A percentile compares a stretch with the other conserved stretches of the same genome.
phyloP scores from a whole-genome alignment of 345 rosid species.

The Citrus mangshanensis region DNA sequence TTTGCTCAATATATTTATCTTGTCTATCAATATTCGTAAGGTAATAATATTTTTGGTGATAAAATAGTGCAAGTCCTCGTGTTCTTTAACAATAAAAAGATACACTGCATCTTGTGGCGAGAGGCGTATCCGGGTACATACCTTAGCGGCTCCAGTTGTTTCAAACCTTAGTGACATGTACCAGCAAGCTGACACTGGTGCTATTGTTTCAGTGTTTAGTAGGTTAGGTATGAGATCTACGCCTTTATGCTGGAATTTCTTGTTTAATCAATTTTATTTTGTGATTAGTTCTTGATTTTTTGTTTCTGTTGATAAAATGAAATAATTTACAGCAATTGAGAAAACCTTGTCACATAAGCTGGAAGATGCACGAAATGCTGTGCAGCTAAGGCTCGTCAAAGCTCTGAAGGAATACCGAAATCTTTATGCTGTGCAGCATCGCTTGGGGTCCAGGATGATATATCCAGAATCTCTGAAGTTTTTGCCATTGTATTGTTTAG shows the following conservation, averaged over 20 bases:
- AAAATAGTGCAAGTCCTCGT: background rate
- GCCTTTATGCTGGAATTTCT: slow-evolving; percentile 5
- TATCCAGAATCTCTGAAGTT: slow-evolving; percentile 90
- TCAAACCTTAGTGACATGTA: slow-evolving; percentile 96
- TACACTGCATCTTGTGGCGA: slow-evolving; percentile 99
- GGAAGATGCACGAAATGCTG: slow-evolving; percentile 81
- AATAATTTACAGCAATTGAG: slow-evolving; percentile 76
- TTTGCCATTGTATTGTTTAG: slow-evolving; percentile 80
- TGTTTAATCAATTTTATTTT: slow-evolving; percentile 18
- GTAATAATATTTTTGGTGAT: background rate
- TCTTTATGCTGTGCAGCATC: slow-evolving; percentile 92
- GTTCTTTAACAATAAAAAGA: slow-evolving; percentile 61
- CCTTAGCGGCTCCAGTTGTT: slow-evolving; percentile 87
- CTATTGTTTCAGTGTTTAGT: slow-evolving; percentile 75
- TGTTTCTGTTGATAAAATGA: slow-evolving; percentile 17
- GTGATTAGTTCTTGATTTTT: background rate
- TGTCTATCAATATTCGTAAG: slow-evolving; percentile 1
- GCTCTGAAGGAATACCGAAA: slow-evolving; percentile 89
- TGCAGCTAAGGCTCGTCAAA: slow-evolving; percentile 83
- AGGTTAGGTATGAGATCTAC: slow-evolving; percentile 63
- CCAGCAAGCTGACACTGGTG: slow-evolving; percentile 87
- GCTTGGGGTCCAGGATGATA: slow-evolving; percentile 88
- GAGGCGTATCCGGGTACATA: slow-evolving; percentile 98
- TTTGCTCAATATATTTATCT: background rate
- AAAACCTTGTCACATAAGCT: slow-evolving; percentile 78